Conservation (phyloP, 306 rosid species). For the Cucurbita ficifolia region DNA sequence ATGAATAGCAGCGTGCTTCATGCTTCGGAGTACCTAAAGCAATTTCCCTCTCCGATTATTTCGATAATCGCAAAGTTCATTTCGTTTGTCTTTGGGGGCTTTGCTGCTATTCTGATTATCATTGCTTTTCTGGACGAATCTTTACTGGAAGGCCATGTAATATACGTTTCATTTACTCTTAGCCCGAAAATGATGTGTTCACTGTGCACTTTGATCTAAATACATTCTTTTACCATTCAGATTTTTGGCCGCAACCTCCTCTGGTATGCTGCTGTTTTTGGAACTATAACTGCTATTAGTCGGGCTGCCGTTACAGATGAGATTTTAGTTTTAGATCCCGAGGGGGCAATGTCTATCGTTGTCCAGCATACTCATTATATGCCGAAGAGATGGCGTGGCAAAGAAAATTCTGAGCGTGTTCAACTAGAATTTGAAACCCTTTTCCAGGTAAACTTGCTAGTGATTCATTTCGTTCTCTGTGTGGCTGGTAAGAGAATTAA, state of each 20-base stretch:
- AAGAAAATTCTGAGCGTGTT: constrained; percentile 55
- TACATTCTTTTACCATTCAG: constrained; percentile 19
- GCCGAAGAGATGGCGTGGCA: constrained; percentile 95
- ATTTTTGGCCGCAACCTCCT: constrained; percentile 87
- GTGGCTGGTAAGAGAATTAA: background rate
- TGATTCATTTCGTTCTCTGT: background rate
- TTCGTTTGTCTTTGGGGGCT: constrained; percentile 84
- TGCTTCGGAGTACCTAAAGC: constrained; percentile 77
- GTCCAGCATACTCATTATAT: constrained; percentile 86
- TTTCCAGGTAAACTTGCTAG: constrained; percentile 50
- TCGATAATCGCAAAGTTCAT: constrained; percentile 74
- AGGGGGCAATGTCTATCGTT: constrained; percentile 74
- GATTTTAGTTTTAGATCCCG: constrained; percentile 62
- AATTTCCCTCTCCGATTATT: constrained; percentile 85
- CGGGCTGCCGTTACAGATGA: constrained; percentile 60
- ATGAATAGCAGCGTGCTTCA: constrained; percentile 61
- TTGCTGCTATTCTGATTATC: constrained; percentile 84
- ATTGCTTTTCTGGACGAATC: constrained; percentile 86
- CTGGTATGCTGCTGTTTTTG: constrained; percentile 95
- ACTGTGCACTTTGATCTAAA: background rate
- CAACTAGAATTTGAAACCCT: constrained; percentile 61
- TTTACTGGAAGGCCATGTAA: constrained; percentile 92
- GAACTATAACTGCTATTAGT: constrained; percentile 72
- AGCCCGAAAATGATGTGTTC: background rate
- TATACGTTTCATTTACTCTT: constrained; percentile 6